phyloP scores from a whole-genome alignment of 345 rosid genomes.

The Eucalyptus melliodora region DNA sequence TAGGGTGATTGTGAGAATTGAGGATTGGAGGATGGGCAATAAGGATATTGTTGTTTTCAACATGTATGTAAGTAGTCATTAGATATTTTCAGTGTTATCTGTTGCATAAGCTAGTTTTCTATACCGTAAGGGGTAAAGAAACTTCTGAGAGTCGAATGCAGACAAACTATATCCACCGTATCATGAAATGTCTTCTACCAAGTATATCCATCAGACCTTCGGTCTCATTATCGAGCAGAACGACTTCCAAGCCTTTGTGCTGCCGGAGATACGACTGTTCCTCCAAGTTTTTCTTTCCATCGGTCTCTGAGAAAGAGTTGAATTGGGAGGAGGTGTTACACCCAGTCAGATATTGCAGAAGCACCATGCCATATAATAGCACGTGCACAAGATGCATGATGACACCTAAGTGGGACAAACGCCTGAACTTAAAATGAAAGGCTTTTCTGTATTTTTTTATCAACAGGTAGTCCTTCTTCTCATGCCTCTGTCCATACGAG shows the following conservation, averaged over 20 bases:
- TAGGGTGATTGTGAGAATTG: background rate
- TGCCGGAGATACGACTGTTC: too few species aligned
- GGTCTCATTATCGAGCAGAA: background rate
- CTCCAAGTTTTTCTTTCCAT: too few species aligned
- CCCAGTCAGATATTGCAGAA: background rate
- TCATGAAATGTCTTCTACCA: too few species aligned
- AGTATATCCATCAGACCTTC: too few species aligned
- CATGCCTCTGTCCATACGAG: background rate
- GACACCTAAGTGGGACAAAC: background rate
- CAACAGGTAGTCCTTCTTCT: background rate
- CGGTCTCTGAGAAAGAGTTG: too few species aligned
- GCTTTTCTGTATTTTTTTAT: background rate
- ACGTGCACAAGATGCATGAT: background rate
- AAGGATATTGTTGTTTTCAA: background rate
- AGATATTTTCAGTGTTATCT: too few species aligned
- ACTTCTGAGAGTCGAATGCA: too few species aligned
- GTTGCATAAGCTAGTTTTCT: too few species aligned
- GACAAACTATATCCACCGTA: too few species aligned
- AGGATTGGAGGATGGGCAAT: background rate
- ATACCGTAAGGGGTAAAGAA: too few species aligned
- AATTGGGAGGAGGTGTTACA: too few species aligned
- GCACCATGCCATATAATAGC: background rate
- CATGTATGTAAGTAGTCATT: background rate
- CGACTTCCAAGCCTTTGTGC: too few species aligned
- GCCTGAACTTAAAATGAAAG: background rate